Conservation (phyloP, 2,329 filamentous ascomycete genomes). For the Claviceps spartinae region DNA sequence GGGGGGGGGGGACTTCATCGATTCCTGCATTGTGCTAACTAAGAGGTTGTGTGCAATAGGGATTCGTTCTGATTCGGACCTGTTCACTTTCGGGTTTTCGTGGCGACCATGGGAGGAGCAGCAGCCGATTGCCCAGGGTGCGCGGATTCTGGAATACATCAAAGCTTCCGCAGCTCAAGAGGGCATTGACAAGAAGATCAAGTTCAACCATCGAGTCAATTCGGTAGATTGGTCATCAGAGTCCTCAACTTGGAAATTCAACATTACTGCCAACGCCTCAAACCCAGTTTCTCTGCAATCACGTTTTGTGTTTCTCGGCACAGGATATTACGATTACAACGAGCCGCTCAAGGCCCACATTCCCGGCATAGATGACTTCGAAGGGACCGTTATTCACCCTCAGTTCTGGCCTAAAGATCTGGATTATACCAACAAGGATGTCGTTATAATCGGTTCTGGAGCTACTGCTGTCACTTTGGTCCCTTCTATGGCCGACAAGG, state of each 20-base stretch:
- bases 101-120: slow-evolving; percentile 54
- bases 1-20: not conserved
- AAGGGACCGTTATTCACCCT: slow-evolving; percentile 49
- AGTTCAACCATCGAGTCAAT: slow-evolving; percentile 31
- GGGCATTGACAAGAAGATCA: slow-evolving; percentile 29
- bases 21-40: not conserved
- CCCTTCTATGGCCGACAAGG: slow-evolving; percentile 50
- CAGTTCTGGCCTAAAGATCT: slow-evolving; percentile 60
- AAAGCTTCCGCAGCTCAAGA: slow-evolving; percentile 30
- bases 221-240: slow-evolving; percentile 36
- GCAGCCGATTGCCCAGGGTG: slow-evolving; percentile 34
- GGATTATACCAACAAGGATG: slow-evolving; percentile 48
- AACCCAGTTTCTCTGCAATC: slow-evolving; percentile 21
- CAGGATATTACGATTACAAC: slow-evolving; percentile 57
- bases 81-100: slow-evolving; percentile 46
- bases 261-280: slow-evolving; percentile 19
- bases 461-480: slow-evolving; percentile 66
- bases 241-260: slow-evolving; percentile 38
- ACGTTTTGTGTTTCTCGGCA: slow-evolving; percentile 35
- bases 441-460: slow-evolving; percentile 60
- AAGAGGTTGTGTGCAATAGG: slow-evolving; percentile 15
- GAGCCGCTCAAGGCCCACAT: slow-evolving; percentile 44
- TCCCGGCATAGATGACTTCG: slow-evolving; percentile 51
- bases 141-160: slow-evolving; percentile 37
- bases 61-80: slow-evolving; percentile 47